Evolutionary conservation across 345 rosid species (phyloP).

Genomic region (Hypericum perforatum): DNA sequence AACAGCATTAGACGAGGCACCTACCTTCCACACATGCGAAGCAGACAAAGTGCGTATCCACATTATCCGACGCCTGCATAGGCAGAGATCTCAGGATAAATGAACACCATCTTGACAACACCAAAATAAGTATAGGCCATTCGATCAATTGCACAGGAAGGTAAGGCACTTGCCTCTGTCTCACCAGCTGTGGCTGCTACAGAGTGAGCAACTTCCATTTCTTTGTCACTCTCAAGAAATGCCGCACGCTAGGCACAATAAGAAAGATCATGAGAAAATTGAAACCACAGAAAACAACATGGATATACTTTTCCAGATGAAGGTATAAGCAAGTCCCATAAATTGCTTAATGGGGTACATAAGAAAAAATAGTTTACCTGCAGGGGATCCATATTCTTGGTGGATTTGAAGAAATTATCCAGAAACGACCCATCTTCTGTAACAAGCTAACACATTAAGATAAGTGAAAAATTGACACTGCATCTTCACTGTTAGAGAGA

Average conservation of each 20-base stretch:
- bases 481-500: background rate
- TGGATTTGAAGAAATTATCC: conserved; percentile 66
- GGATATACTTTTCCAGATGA: background rate
- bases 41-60: conserved; percentile 73
- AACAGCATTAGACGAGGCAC: background rate
- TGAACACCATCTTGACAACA: background rate
- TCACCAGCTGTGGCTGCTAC: conserved; percentile 86
- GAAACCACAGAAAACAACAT: background rate
- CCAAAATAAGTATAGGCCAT: no score
- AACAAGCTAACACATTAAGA: conserved; percentile 9
- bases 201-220: conserved; percentile 86
- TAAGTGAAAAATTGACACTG: background rate
- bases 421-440: conserved; percentile 72
- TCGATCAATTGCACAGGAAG: conserved; percentile 3
- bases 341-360: no score
- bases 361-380: conserved; percentile 30
- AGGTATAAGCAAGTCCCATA: background rate
- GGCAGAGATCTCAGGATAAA: background rate
- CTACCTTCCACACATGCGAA: conserved; percentile 76
- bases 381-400: conserved; percentile 60
- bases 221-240: conserved; percentile 67
- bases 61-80: conserved; percentile 60
- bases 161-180: conserved; percentile 40
- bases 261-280: background rate
- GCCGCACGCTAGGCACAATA: conserved; percentile 46